These are phyloP conservation scores for Phycomyces nitens DNA, from an alignment of 192 early-diverging fungal species.

Conservation along the genomic window DNA sequence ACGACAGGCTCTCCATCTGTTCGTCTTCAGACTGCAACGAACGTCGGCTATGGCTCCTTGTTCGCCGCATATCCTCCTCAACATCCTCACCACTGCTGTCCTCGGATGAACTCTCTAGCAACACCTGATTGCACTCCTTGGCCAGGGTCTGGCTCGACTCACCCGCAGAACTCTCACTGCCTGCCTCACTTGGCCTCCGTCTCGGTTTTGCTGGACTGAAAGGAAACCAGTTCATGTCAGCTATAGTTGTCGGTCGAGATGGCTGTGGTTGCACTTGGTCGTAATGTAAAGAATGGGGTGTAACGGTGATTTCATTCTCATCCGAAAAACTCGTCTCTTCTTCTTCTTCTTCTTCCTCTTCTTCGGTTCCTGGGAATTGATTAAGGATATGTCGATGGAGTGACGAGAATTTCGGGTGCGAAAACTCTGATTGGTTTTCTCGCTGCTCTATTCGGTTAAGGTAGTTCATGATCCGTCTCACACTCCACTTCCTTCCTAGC, in stretches of 20 bases:
- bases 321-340: slow-evolving; percentile 3
- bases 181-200: slow-evolving; percentile 3
- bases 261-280: neutral
- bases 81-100: slow-evolving; percentile 5
- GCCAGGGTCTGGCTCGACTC: no score
- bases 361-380: neutral
- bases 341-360: neutral
- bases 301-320: slow-evolving; percentile 20
- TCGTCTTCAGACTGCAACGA: neutral
- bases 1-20: slow-evolving; percentile 6
- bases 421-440: slow-evolving; percentile 6
- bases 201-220: neutral
- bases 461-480: slow-evolving; percentile 32
- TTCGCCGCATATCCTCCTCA: neutral
- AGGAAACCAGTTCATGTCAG: slow-evolving; percentile 14
- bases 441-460: slow-evolving; percentile 22
- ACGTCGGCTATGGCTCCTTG: neutral
- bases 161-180: slow-evolving; percentile 1
- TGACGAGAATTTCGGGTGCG: neutral
- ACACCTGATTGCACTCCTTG: neutral
- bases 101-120: neutral
- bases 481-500: slow-evolving; percentile 25
- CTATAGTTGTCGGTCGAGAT: neutral
- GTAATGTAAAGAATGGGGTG: slow-evolving; percentile 11
- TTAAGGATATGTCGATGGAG: neutral